phyloP scores from a whole-genome alignment of 306 rosid species.

The Mucuna pruriens region DNA sequence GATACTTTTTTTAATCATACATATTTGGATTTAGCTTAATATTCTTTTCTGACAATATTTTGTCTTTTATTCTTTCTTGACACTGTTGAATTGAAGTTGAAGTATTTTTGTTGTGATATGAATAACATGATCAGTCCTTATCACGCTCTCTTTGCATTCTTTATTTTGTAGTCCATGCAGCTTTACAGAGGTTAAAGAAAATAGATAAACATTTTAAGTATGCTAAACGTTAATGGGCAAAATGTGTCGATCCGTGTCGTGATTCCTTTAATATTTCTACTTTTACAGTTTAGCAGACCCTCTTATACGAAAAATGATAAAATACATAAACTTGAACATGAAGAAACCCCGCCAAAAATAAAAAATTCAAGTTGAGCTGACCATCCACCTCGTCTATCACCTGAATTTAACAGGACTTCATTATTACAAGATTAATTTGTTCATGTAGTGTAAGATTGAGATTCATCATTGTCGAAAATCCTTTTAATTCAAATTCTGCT shows the following conservation, averaged over 20 bases:
- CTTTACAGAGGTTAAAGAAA: constrained; percentile 12
- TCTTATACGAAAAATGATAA: neutral
- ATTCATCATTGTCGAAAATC: neutral
- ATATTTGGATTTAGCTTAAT: neutral
- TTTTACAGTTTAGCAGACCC: neutral
- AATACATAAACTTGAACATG: too few relatives aligned
- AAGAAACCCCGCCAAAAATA: too few relatives aligned
- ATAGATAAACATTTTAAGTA: neutral
- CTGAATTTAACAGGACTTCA: too few relatives aligned
- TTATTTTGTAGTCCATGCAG: constrained; percentile 11
- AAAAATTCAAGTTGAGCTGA: too few relatives aligned
- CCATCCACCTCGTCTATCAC: too few relatives aligned
- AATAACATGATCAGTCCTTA: constrained; percentile 41
- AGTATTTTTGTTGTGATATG: constrained; percentile 16
- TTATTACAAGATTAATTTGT: too few relatives aligned
- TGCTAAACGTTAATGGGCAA: neutral
- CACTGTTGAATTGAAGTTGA: constrained; percentile 11
- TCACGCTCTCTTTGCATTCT: constrained; percentile 23
- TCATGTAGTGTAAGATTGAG: neutral
- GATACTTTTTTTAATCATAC: neutral
- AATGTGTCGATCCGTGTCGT: neutral
- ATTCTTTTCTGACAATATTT: constrained; percentile 36
- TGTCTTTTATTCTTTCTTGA: constrained; percentile 32
- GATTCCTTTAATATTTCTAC: neutral
- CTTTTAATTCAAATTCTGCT: neutral